These are phyloP conservation scores for Chrysophaeum taylorii DNA, from an alignment of 352 stramenopile species.

Conservation along the genomic window DNA sequence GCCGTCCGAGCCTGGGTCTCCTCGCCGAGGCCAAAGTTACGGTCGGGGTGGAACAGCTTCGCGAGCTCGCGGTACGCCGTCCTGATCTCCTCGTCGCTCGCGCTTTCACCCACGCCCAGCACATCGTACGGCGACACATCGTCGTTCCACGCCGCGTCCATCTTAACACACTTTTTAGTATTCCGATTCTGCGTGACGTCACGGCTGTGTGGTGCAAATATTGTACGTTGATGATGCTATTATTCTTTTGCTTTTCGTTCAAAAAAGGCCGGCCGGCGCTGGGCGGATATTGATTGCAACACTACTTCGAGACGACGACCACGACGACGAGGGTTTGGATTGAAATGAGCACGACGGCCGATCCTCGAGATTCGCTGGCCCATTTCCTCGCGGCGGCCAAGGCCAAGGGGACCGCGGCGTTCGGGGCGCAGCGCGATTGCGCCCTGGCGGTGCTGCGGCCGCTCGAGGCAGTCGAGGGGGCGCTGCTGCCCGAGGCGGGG, in stretches of 20 bases:
- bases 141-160: constrained; percentile 1
- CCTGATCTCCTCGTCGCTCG: neutral
- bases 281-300: too few relatives aligned
- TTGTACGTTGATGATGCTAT: too few relatives aligned
- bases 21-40: neutral
- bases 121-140: neutral
- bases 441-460: neutral
- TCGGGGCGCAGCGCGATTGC: neutral
- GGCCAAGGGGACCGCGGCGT: neutral
- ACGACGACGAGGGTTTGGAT: too few relatives aligned
- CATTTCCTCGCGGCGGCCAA: neutral
- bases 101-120: neutral
- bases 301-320: too few relatives aligned
- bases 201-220: too few relatives aligned
- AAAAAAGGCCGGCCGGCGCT: too few relatives aligned
- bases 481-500: too few relatives aligned
- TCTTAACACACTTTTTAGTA: too few relatives aligned
- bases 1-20: neutral
- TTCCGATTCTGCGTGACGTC: too few relatives aligned
- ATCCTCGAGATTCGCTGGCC: too few relatives aligned
- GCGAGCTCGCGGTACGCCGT: constrained; percentile 6
- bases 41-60: constrained; percentile 8
- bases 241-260: too few relatives aligned
- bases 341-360: too few relatives aligned
- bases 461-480: neutral